Percentiles rank a stretch among this genome's conserved stretches.
Conservation (phyloP, 139 green algal species). For the Penium margaritaceum region DNA sequence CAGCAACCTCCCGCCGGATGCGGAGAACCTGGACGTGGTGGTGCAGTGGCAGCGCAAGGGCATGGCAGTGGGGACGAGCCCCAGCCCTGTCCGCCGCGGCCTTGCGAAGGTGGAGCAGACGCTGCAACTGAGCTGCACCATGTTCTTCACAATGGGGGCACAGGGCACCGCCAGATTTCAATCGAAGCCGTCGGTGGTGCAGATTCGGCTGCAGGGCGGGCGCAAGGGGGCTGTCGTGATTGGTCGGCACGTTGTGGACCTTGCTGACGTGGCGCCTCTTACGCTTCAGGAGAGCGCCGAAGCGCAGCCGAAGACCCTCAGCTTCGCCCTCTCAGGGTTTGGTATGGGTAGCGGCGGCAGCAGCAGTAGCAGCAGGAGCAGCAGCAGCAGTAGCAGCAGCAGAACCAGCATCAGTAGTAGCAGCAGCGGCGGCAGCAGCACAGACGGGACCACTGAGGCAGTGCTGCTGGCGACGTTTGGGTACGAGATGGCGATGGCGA, state of each 20-base stretch:
- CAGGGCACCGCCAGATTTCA: neutral
- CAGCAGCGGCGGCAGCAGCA: no score
- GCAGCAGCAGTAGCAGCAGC: no score
- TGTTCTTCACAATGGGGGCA: slow-evolving; percentile 12
- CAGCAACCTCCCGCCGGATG: slow-evolving; percentile 10
- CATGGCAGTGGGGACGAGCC: neutral
- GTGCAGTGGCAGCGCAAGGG: slow-evolving; percentile 18
- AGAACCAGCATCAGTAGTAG: no score
- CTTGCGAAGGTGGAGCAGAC: slow-evolving; percentile 28
- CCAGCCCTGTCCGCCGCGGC: slow-evolving; percentile 5
- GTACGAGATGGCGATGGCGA: slow-evolving; percentile 15
- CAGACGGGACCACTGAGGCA: no score
- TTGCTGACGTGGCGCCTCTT: slow-evolving; percentile 15
- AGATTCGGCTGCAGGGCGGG: neutral
- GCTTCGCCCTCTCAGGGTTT: slow-evolving; percentile 21
- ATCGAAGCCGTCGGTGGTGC: neutral
- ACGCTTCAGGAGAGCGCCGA: slow-evolving; percentile 6
- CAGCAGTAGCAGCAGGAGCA: no score
- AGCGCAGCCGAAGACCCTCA: slow-evolving; percentile 4
- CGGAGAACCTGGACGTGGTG: slow-evolving; percentile 2
- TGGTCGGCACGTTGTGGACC: slow-evolving; percentile 26
- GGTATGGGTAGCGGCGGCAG: neutral
- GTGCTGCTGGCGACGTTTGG: slow-evolving; percentile 37
- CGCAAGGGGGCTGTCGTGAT: neutral
- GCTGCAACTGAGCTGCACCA: slow-evolving; percentile 4